phyloP scores from a whole-genome alignment of 768 basidiomycete genomes.

The Amanita subjunquillea region DNA sequence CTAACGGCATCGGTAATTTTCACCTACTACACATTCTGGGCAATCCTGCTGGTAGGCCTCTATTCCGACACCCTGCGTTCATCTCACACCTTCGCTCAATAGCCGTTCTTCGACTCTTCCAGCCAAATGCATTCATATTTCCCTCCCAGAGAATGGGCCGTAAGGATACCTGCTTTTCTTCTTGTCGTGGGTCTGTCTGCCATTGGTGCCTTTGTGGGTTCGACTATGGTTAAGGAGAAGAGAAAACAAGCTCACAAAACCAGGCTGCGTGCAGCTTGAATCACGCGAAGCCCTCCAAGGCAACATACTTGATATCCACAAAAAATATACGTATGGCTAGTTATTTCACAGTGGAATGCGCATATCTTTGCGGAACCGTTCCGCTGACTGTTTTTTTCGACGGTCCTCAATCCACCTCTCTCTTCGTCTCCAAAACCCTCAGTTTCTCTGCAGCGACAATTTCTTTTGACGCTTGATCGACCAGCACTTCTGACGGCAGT shows the following conservation, averaged over 20 bases:
- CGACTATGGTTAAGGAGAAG: slow-evolving; percentile 67
- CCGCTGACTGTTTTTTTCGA: slow-evolving; percentile 1
- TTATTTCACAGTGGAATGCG: neutral
- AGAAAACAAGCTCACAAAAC: slow-evolving; percentile 55
- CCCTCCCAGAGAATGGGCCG: slow-evolving; percentile 87
- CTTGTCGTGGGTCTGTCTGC: slow-evolving; percentile 73
- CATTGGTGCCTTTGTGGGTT: slow-evolving; percentile 74
- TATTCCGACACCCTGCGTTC: neutral
- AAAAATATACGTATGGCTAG: neutral
- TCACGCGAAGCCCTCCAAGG: slow-evolving; percentile 9
- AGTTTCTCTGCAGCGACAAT: slow-evolving; percentile 64
- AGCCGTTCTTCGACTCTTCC: slow-evolving; percentile 76
- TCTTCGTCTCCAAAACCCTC: slow-evolving; percentile 34
- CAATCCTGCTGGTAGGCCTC: slow-evolving; percentile 67
- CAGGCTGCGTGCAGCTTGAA: slow-evolving; percentile 49
- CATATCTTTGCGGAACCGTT: neutral
- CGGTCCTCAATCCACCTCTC: slow-evolving; percentile 17
- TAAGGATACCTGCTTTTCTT: slow-evolving; percentile 76
- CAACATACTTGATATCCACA: neutral
- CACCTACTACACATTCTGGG: slow-evolving; percentile 88
- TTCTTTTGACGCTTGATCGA: slow-evolving; percentile 53
- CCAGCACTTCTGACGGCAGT: slow-evolving; percentile 30
- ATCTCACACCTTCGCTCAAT: slow-evolving; percentile 8
- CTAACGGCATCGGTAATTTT: slow-evolving; percentile 68
- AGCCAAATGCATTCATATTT: slow-evolving; percentile 74